These are phyloP conservation scores for Penicillium egyptiacum DNA, from an alignment of 495 filamentous ascomycete species.

Conservation along the genomic window DNA sequence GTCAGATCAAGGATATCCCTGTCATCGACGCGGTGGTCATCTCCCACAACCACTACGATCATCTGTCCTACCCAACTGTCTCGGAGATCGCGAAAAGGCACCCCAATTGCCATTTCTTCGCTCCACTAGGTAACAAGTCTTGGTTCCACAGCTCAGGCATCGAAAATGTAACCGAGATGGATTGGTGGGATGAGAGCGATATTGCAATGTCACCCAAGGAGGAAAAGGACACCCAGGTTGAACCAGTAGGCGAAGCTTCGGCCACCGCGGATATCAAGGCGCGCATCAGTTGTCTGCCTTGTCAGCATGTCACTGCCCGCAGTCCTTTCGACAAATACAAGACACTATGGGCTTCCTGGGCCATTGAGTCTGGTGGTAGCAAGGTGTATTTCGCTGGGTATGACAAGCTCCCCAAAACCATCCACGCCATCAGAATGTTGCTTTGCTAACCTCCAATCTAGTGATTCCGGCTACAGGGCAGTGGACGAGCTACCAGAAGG, in stretches of 20 bases:
- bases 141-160: slow-evolving; percentile 78
- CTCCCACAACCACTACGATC: slow-evolving; percentile 93
- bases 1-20: slow-evolving; percentile 76
- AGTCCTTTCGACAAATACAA: slow-evolving; percentile 63
- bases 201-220: slow-evolving; percentile 56
- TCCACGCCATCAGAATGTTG: not conserved
- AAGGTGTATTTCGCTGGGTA: slow-evolving; percentile 51
- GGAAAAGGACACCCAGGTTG: slow-evolving; percentile 22
- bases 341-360: slow-evolving; percentile 90
- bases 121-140: slow-evolving; percentile 78
- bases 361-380: slow-evolving; percentile 64
- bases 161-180: slow-evolving; percentile 76
- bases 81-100: slow-evolving; percentile 66
- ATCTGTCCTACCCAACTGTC: slow-evolving; percentile 75
- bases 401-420: slow-evolving; percentile 1
- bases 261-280: slow-evolving; percentile 59
- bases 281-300: slow-evolving; percentile 77
- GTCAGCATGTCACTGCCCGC: slow-evolving; percentile 78
- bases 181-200: slow-evolving; percentile 92
- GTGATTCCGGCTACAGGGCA: slow-evolving; percentile 77
- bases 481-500: slow-evolving; percentile 68
- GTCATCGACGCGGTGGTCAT: slow-evolving; percentile 87
- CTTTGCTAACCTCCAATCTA: slow-evolving; percentile 20
- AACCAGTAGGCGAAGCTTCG: slow-evolving; percentile 31
- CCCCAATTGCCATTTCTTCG: slow-evolving; percentile 85